Percentiles rank a stretch among this genome's conserved stretches.
These are phyloP conservation scores for Arachnopeziza araneosa DNA, from an alignment of 2,329 filamentous ascomycete genomes.

Conservation along the genomic window DNA sequence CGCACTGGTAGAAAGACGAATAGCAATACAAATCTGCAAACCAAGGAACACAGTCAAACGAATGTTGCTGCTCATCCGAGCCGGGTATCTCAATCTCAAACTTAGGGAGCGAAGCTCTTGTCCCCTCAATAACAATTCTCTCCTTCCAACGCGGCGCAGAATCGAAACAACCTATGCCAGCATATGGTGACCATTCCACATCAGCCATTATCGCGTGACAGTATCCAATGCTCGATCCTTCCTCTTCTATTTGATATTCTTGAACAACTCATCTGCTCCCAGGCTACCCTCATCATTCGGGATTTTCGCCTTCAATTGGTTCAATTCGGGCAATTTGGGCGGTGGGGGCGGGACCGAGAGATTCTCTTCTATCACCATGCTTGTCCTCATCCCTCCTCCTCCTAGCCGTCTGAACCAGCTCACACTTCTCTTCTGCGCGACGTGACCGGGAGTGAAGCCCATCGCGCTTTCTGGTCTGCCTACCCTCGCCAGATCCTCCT, in stretches of 20 bases:
- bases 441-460: slow-evolving; percentile 21
- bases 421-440: slow-evolving; percentile 24
- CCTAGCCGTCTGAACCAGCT: slow-evolving; percentile 28
- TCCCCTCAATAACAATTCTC: neutral
- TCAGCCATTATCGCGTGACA: slow-evolving; percentile 14
- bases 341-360: slow-evolving; percentile 24
- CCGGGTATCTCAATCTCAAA: slow-evolving; percentile 3
- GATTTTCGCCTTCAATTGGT: slow-evolving; percentile 29
- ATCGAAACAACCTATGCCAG: slow-evolving; percentile 11
- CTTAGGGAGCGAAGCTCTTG: neutral
- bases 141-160: neutral
- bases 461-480: slow-evolving; percentile 26
- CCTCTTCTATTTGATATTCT: slow-evolving; percentile 29
- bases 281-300: slow-evolving; percentile 26
- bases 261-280: slow-evolving; percentile 32
- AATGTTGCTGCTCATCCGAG: slow-evolving; percentile 27
- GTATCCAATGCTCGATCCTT: slow-evolving; percentile 11
- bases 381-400: slow-evolving; percentile 19
- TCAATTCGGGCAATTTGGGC: slow-evolving; percentile 31
- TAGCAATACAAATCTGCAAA: slow-evolving; percentile 19
- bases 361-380: slow-evolving; percentile 25
- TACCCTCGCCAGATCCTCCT: slow-evolving; percentile 24
- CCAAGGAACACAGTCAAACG: slow-evolving; percentile 23
- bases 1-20: neutral
- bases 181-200: slow-evolving; percentile 17